Conservation (phyloP, 805 yeast genomes). For the Wickerhamomyces alni region DNA sequence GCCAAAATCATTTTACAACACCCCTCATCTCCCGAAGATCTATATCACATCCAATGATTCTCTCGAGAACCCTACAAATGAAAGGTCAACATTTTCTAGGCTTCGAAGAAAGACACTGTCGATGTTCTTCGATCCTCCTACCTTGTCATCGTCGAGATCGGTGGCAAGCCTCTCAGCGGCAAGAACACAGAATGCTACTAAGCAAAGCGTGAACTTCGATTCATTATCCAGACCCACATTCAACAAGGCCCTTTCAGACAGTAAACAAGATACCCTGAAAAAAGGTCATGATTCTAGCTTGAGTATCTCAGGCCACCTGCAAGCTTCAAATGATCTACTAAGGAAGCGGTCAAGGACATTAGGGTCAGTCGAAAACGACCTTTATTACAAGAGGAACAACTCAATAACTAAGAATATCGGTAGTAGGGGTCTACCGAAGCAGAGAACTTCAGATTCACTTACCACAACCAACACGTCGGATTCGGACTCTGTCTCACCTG, state of each 20-base stretch:
- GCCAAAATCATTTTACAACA: constrained; percentile 1
- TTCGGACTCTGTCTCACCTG: constrained; percentile 9
- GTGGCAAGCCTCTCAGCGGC: background rate
- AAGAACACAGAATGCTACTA: background rate
- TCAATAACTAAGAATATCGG: constrained; percentile 33
- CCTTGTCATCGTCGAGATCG: background rate
- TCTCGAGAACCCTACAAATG: background rate
- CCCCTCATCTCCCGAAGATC: too few relatives aligned
- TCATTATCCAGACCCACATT: constrained; percentile 6
- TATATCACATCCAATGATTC: too few relatives aligned
- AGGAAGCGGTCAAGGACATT: constrained; percentile 21
- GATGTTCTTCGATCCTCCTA: constrained; percentile 12
- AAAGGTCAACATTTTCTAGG: constrained; percentile 9
- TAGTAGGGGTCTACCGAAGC: constrained; percentile 28
- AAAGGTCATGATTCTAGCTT: too few relatives aligned
- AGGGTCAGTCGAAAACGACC: constrained; percentile 21
- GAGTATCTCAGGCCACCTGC: background rate
- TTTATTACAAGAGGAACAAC: constrained; percentile 27
- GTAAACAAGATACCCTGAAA: constrained; percentile 4
- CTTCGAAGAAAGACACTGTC: constrained; percentile 14
- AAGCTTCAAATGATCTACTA: constrained; percentile 6
- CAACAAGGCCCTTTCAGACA: constrained; percentile 12
- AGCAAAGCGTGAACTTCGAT: background rate
- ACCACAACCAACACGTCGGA: constrained; percentile 5
- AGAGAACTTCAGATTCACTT: constrained; percentile 13